Evolutionary conservation across 768 basidiomycete species (phyloP), one percentile per base, ranked within the genome.

Genomic region (Calocera cornea): DNA sequence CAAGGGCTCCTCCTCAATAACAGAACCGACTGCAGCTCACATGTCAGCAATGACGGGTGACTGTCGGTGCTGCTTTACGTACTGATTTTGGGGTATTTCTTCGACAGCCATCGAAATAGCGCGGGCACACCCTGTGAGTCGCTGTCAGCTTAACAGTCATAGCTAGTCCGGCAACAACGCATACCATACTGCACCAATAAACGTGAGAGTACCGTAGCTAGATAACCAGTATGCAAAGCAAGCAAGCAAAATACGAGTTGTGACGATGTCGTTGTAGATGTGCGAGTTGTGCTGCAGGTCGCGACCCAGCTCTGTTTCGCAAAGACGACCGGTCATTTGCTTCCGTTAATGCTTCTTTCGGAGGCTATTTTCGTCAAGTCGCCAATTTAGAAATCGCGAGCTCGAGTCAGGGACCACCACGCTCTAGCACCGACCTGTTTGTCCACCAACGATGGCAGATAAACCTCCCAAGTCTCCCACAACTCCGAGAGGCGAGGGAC

Each of bases 61-160:
- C 34, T 14, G 22, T 47, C 27, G 40, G 69, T 29, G 44, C 47
- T 5, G 33, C 8, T 34, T 44, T 27, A 81, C 87, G 66, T 68
- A 90, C 93, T 87, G 73, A 95, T 97, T 83, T 92, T 97, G 65
- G 95, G 94, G 76, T 99, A 99, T 78, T 97, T 97, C 81, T 89
- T 95, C 76, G 93, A 97, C 68, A 98, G 83, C 95, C 95, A 99
- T 75, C 95, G 87, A 80, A 98, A 98, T 70, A 97, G 84, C 60
- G 95, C 95, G 69, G 95, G 95, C 70, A 97, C 95, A 86, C 95
- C 95, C 95, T 95, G 71, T 41, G 47, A 22, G 1, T 44, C 33
- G n/a, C 24, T 24, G 29, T 65, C 65, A 68, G 64, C 54, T 27
- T 47, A 24, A 24, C 38, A 38, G 24, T n/a, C 27, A 22, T n/a